A percentile compares a stretch with the other conserved stretches of the same genome.
These are phyloP conservation scores for Effrenium voratum DNA, from an alignment of 73 alveolate genomes.

Conservation along the genomic window DNA sequence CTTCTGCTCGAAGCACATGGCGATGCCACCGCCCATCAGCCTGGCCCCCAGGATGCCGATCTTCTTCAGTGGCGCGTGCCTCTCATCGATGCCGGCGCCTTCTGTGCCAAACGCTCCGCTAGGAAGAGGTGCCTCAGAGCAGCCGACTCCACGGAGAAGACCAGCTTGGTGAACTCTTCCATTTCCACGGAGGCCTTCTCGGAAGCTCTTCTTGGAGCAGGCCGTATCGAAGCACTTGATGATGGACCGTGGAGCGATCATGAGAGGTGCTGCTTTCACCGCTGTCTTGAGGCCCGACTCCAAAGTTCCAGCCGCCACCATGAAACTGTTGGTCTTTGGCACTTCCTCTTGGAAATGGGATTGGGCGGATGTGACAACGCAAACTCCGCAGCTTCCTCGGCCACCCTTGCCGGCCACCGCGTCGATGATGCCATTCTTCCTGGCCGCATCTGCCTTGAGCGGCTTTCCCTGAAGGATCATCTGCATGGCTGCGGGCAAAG, in stretches of 20 bases:
- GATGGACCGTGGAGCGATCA: slow-evolving; percentile 49
- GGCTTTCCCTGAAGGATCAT: slow-evolving; percentile 61
- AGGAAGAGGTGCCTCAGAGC: slow-evolving; percentile 76
- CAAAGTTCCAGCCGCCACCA: slow-evolving; percentile 66
- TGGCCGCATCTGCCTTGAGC: slow-evolving; percentile 34
- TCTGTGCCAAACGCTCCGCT: slow-evolving; percentile 82
- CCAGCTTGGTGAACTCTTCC: slow-evolving; percentile 68
- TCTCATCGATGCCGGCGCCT: slow-evolving; percentile 72
- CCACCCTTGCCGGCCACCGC: slow-evolving; percentile 52
- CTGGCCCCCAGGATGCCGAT: slow-evolving; percentile 88
- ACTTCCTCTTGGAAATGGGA: slow-evolving; percentile 88
- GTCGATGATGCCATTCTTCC: slow-evolving; percentile 74
- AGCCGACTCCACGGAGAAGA: slow-evolving; percentile 59
- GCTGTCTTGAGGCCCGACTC: slow-evolving; percentile 55
- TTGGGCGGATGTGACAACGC: slow-evolving; percentile 61
- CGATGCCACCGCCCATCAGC: slow-evolving; percentile 57
- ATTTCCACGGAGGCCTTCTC: slow-evolving; percentile 40
- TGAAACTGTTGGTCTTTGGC: slow-evolving; percentile 83
- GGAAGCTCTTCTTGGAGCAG: slow-evolving; percentile 49
- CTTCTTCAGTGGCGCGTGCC: slow-evolving; percentile 74
- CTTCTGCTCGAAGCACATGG: slow-evolving; percentile 90
- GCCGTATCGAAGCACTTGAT: slow-evolving; percentile 69
- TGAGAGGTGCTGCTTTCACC: slow-evolving; percentile 34
- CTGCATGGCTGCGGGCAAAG: slow-evolving; percentile 69
- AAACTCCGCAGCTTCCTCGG: slow-evolving; percentile 79